Conservation (phyloP, 1,284 basidiomycete species). For the Sanguinoderma infundibulare region DNA sequence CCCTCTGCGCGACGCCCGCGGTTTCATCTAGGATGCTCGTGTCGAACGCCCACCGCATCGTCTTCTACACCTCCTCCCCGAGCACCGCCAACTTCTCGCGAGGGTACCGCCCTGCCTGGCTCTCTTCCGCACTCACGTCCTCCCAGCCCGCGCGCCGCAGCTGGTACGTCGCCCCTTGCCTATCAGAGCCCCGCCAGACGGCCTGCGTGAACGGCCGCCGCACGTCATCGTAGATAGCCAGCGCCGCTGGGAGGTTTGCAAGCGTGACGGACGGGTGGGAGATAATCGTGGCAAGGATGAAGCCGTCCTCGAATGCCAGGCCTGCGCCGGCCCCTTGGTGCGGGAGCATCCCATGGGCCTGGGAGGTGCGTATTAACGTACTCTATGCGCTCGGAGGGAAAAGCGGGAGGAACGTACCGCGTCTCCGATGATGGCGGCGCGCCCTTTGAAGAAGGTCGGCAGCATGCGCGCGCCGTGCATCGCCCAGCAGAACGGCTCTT, state of each 20-base stretch:
- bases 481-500: slow-evolving; percentile 24
- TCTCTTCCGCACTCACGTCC: slow-evolving; percentile 7
- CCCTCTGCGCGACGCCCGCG: background rate
- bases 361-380: no score
- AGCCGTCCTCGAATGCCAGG: slow-evolving; percentile 40
- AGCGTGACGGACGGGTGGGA: slow-evolving; percentile 33
- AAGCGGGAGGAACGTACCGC: slow-evolving; percentile 25
- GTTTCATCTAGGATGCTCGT: slow-evolving; percentile 20
- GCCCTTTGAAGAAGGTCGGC: slow-evolving; percentile 28
- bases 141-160: slow-evolving; percentile 1
- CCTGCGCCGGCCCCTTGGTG: slow-evolving; percentile 44
- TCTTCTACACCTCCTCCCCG: background rate
- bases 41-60: background rate
- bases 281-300: slow-evolving; percentile 37
- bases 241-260: slow-evolving; percentile 32
- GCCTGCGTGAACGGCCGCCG: slow-evolving; percentile 30
- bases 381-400: slow-evolving; percentile 34
- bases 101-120: slow-evolving; percentile 4
- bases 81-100: background rate
- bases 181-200: slow-evolving; percentile 7
- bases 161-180: slow-evolving; percentile 2
- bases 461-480: slow-evolving; percentile 28
- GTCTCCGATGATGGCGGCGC: slow-evolving; percentile 36
- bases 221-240: slow-evolving; percentile 41
- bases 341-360: slow-evolving; percentile 34